Base-by-base conservation (phyloP, 805 yeast genomes). In the Dipodascopsis uninucleata region DNA sequence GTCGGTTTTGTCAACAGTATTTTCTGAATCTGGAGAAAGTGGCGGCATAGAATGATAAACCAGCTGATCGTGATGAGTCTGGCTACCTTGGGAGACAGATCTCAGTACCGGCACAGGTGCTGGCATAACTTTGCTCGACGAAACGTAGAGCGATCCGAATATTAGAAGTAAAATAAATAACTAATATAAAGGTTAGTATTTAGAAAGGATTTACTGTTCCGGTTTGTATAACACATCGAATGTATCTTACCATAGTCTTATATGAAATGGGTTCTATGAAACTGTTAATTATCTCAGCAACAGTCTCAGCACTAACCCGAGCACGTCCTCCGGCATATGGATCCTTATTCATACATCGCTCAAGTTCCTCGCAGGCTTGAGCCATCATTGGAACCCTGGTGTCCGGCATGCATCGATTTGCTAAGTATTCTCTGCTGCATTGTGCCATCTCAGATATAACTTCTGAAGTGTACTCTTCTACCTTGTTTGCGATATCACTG, bases 241-340 rank as follows among this genome's bases (percentile, higher is more conserved):
- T 17, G 5, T 17, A 17, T 21, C 49, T 14, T 40, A 53, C 51
- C 60, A 84, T 71, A 3, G 88, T 70, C 61, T 84, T 81, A 76
- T 85, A 75, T 25, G 81, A 76, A 29, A 86, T 81, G 2, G 85
- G 82, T 45, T 73, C 76, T 18, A 85, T 65, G 57, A 86, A 86
- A 1, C 88, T 79, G 63, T 87, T 84, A 35, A 87, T 68, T 5
- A 85, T 83, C 51, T 83, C 90, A 1, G 94, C 95, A 56, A 86
- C 72, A 0, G 90, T 81, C 60, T 82, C 88, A 0, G 94, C 94
- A 36, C 88, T 79, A 43, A 87, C 74, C 49, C 72, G 73, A 1
- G 90, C 84, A 38, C 78, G 74, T 3, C 85, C 89, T 9, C 81
- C 72, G 1, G 63, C 64, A 3, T 75, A 73, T 7, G 95, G 89